Evolutionary conservation across 768 basidiomycete species (phyloP), one percentile per base, ranked within the genome.

Genomic region (Leucosporidium creatinivorum): DNA sequence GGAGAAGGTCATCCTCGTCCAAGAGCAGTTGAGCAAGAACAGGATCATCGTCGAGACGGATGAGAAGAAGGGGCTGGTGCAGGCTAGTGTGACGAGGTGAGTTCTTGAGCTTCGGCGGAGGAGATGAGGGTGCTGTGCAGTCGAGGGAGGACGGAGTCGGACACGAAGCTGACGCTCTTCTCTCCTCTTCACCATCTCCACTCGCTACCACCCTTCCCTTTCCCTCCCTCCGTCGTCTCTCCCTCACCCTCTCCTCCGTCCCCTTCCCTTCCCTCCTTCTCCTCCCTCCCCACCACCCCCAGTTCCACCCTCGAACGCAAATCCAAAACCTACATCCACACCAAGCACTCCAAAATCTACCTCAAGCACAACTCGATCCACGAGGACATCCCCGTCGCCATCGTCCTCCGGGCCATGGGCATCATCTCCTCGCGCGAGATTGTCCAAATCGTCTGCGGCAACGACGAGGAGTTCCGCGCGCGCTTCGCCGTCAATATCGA

Each of bases 21-120:
- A 99, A 78, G 96, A 98, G 77, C 96, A 99, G 80, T 80, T 98
- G 76, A 93, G 91, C 83, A 98, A 98, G 83, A 98, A 99, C 78
- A 85, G 96, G 51, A 99, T 99, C 76, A 97, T 99, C 73, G 96
- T 99, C 69, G 96, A 98, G 81, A 89, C 87, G 9, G 96, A 98
- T 78, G 79, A 83, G 26, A 86, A 86, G 51, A 97, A 98, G 79
- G 90, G 89, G 8, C 33, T 73, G 28, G 93, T 96, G 0, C 91
- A 91, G 77, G 92, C 94, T 4, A 93, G 91, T 6, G 96, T 93
- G 79, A 97, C 93, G 59, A 96, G 93, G 90, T 93, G 75, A 77
- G 91, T 48, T 30, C 62, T 15, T 17, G 8, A 15, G 39, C 23
- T 33, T 28, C 48, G 33, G 33, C 33, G 33, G 5, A 5, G 33